A percentile compares a stretch with the other conserved stretches of the same genome.
phyloP scores from a whole-genome alignment of 208 protist species.

The Trypanosoma cruzi region DNA sequence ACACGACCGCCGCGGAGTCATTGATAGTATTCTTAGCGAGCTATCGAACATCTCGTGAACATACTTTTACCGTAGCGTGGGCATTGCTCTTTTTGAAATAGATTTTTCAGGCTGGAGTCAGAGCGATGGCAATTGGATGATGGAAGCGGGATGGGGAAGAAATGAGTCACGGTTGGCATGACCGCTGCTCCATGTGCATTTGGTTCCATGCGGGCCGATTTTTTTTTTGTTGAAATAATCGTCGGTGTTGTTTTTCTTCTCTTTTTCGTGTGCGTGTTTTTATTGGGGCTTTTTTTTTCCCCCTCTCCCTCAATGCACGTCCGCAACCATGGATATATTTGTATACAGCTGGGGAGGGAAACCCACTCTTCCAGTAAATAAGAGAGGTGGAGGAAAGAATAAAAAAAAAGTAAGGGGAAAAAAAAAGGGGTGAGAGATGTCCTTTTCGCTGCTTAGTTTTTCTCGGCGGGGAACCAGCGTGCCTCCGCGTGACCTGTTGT shows the following conservation, averaged over 20 bases:
- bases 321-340: background rate
- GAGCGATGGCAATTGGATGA: background rate
- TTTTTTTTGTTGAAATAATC: background rate
- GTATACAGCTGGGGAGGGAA: background rate
- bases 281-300: constrained; percentile 15
- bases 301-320: background rate
- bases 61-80: background rate
- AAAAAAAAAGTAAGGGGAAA: background rate
- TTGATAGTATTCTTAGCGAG: background rate
- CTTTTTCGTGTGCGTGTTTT: background rate
- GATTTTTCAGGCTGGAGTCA: too few species aligned
- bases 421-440: constrained; percentile 4
- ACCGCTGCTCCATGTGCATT: background rate
- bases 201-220: background rate
- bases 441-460: background rate
- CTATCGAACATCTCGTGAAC: background rate
- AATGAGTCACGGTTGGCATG: background rate
- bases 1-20: background rate
- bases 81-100: background rate
- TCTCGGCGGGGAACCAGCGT: background rate
- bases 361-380: background rate
- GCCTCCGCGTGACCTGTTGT: background rate
- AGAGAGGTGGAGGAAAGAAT: background rate
- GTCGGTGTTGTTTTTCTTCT: background rate
- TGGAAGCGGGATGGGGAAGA: background rate